A percentile compares a stretch with the other conserved stretches of the same genome.
These are phyloP conservation scores for Ascochyta koolunga DNA, from an alignment of 2,329 filamentous ascomycete genomes.

Conservation along the genomic window DNA sequence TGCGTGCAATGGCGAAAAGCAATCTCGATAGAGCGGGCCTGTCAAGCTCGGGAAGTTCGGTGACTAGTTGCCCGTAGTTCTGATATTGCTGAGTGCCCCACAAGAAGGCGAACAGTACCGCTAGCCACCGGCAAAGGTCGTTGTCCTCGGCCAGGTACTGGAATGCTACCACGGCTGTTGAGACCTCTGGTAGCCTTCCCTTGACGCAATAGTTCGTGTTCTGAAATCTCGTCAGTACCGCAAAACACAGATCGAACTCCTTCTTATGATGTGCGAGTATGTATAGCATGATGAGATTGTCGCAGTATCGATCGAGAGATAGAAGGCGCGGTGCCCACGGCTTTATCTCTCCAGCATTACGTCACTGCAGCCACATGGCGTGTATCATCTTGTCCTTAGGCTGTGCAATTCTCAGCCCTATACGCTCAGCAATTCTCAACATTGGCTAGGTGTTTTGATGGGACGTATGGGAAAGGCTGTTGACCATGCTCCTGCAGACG, in stretches of 20 bases:
- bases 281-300: constrained; percentile 21
- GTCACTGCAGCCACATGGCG: constrained; percentile 4
- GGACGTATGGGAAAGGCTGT: too few species aligned
- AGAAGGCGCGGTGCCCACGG: neutral
- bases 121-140: constrained; percentile 25
- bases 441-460: neutral
- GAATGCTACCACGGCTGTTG: constrained; percentile 10
- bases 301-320: constrained; percentile 20
- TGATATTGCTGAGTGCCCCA: constrained; percentile 15
- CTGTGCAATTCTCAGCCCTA: neutral
- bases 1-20: constrained; percentile 12
- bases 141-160: constrained; percentile 13
- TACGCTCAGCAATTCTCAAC: neutral
- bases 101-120: constrained; percentile 18
- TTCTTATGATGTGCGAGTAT: constrained; percentile 11
- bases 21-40: constrained; percentile 16
- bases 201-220: constrained; percentile 12
- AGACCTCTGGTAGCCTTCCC: neutral
- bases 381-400: neutral
- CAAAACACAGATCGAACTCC: constrained; percentile 10
- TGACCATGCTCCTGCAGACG: neutral
- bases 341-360: neutral
- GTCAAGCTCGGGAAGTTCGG: neutral
- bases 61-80: constrained; percentile 10
- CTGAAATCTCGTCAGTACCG: constrained; percentile 20